A percentile compares a stretch with the other conserved stretches of the same genome.
Evolutionary conservation across 257 asterid genomes (phyloP).

Genomic region (Solanum paucissectum): DNA sequence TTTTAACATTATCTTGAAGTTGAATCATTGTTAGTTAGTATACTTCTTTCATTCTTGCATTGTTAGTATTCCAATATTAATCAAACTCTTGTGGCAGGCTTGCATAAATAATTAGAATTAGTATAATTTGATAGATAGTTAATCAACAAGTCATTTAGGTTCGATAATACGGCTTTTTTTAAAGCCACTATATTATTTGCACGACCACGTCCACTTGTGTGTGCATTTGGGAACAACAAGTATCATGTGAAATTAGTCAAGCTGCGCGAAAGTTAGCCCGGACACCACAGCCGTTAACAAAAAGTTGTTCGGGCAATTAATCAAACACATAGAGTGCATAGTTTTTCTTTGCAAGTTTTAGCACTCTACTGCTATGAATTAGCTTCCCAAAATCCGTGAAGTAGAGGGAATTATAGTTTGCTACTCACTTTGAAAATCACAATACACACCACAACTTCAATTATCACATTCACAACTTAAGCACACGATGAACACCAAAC

Average conservation of each 20-base stretch:
- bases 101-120: no score
- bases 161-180: fast-evolving
- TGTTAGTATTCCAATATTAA: no score
- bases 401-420: background rate
- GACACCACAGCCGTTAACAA: background rate
- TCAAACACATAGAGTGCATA: background rate
- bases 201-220: fast-evolving
- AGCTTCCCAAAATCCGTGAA: background rate
- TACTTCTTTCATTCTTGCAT: no score
- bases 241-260: no score
- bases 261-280: no score
- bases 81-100: no score
- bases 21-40: no score
- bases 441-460: background rate
- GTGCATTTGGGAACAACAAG: no score
- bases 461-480: background rate
- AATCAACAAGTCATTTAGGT: no score
- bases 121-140: no score
- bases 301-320: background rate
- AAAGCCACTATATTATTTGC: no score
- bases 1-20: no score
- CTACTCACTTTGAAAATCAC: background rate
- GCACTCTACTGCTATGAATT: background rate
- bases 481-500: background rate
- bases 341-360: background rate